phyloP scores from a whole-genome alignment of 495 filamentous ascomycete genomes.

The Daldinia caldariorum region DNA sequence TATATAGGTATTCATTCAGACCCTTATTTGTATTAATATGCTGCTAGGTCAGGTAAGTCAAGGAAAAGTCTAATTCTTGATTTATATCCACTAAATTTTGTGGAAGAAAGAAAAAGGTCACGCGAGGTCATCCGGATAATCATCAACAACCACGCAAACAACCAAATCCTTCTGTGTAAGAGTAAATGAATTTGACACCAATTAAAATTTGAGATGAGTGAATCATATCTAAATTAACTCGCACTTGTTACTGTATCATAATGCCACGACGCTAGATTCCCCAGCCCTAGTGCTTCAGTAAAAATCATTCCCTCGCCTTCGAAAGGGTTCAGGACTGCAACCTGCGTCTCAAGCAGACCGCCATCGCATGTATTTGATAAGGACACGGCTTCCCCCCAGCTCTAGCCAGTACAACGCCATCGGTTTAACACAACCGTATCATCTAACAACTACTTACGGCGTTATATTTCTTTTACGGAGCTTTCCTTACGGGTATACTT shows the following conservation, averaged over 20 bases:
- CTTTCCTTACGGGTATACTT: conserved; percentile 3
- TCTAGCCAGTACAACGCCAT: conserved; percentile 22
- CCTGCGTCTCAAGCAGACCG: conserved; percentile 14
- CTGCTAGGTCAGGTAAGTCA: neutral
- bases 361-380: conserved; percentile 20
- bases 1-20: neutral
- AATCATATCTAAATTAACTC: conserved; percentile 8
- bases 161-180: neutral
- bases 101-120: neutral
- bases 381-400: conserved; percentile 19
- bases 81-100: too few relatives aligned
- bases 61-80: too few relatives aligned
- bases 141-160: neutral
- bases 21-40: neutral
- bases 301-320: conserved; percentile 16
- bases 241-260: conserved; percentile 4
- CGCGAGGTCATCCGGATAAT: conserved; percentile 1
- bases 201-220: conserved; percentile 1
- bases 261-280: conserved; percentile 6
- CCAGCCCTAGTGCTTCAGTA: conserved; percentile 4
- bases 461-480: neutral
- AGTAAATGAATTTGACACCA: neutral
- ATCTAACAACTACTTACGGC: neutral
- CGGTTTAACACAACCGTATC: conserved; percentile 8
- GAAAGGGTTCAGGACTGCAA: conserved; percentile 4